Evolutionary conservation across 768 basidiomycete genomes (phyloP).

Genomic region (Fibroporia radiculosa): DNA sequence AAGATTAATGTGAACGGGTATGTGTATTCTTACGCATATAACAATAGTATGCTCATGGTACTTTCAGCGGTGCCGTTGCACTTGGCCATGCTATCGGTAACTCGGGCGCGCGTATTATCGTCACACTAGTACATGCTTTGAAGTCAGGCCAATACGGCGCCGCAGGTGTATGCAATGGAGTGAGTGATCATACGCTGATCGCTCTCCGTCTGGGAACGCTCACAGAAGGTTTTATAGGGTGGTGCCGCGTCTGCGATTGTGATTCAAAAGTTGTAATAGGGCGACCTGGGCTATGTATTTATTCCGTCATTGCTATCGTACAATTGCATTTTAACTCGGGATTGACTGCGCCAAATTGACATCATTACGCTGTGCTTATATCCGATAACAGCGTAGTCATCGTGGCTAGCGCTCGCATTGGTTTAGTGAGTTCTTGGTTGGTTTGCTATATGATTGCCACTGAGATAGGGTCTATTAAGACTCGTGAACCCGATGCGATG

Average conservation of each 20-base stretch:
- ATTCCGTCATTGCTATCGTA: constrained; percentile 2
- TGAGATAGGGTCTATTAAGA: too few species aligned
- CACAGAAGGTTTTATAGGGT: constrained; percentile 42
- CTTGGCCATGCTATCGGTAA: constrained; percentile 96
- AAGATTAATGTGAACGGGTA: constrained; percentile 91
- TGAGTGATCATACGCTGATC: constrained; percentile 33
- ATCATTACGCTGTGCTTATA: too few species aligned
- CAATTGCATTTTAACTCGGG: too few species aligned
- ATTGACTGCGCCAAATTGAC: too few species aligned
- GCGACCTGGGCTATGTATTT: background rate
- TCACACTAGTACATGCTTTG: constrained; percentile 87
- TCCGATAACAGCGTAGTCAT: too few species aligned
- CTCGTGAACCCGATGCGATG: too few species aligned
- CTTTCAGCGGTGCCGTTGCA: constrained; percentile 83
- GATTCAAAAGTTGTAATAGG: constrained; percentile 70
- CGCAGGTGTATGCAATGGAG: constrained; percentile 95
- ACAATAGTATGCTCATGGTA: constrained; percentile 5
- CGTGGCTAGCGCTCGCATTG: too few species aligned
- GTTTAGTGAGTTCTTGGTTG: too few species aligned
- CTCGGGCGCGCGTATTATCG: constrained; percentile 90
- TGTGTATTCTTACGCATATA: constrained; percentile 17
- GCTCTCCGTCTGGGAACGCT: constrained; percentile 4
- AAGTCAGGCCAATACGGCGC: constrained; percentile 91
- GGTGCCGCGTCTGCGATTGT: constrained; percentile 90
- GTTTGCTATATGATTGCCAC: too few species aligned